Base-by-base conservation (phyloP, 768 basidiomycete genomes). In the Amanita exitialis region DNA sequence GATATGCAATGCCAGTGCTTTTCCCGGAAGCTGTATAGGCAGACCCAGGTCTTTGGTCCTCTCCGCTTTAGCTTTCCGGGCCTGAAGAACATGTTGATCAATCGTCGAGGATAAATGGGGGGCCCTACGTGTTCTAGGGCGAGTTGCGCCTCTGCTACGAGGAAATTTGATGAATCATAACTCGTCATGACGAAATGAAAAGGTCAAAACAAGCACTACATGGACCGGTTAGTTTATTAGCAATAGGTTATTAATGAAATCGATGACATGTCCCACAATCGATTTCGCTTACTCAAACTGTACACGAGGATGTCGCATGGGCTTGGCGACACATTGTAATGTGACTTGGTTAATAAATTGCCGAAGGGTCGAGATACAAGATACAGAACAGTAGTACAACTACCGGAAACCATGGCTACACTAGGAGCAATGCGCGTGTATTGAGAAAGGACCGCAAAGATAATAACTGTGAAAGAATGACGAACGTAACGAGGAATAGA, bases 21-120 rank as follows among this genome's bases (percentile, higher is more conserved):
- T 91, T 25, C 85, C 86, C 6, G 72, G 59, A 32, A 96, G 74
- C 48, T 81, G 71, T 52, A 97, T 83, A 2, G 95, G 93, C 20
- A 79, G 72, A 2, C 95, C 95, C 18, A 89, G 66, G 2, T 75
- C 66, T 58, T 86, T 88, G 34, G 75, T 82, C 44, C 75, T 74
- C 55, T 83, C 76, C 13, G 88, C 71, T 62, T 95, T 96, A 59
- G 75, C 66, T 59, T 78, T 75, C 44, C 89, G 78, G n/a, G 78
- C 77, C 86, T 90, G 56, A 42, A 47, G 38, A 57, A 52, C n/a
- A 45, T 45, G 15, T 44, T 6, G 25, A 32, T 27, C 7, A 3
- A 30, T 18, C 5, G n/a, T 53, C 16, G 44, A 21, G 47, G 21
- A 42, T 44, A 34, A 43, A 43, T 16, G 51, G 34, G 51, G 34